phyloP scores from a whole-genome alignment of 257 asterid genomes.

The Primulina tabacum region DNA sequence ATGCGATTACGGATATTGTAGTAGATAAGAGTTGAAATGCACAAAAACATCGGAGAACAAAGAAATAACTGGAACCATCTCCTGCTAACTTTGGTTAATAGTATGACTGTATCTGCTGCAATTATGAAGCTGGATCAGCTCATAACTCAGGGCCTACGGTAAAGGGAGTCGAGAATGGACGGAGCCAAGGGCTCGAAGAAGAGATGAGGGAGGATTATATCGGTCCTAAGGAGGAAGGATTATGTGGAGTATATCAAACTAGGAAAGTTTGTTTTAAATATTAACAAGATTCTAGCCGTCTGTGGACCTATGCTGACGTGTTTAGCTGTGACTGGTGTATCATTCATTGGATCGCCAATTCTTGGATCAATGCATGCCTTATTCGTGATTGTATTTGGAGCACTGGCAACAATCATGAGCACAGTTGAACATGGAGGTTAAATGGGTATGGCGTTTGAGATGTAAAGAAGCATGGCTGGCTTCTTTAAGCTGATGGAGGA shows the following conservation, averaged over 20 bases:
- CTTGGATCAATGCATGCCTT: constrained; percentile 35
- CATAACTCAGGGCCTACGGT: constrained; percentile 16
- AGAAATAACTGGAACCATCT: background rate
- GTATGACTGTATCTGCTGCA: background rate
- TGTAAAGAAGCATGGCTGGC: constrained; percentile 76
- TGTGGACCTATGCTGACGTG: constrained; percentile 61
- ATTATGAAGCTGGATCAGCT: background rate
- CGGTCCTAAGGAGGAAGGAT: constrained; percentile 45
- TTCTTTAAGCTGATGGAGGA: constrained; percentile 63
- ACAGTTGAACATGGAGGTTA: constrained; percentile 71
- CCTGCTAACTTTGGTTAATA: background rate
- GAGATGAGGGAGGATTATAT: constrained; percentile 60
- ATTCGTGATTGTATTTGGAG: constrained; percentile 54
- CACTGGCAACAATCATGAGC: constrained; percentile 63
- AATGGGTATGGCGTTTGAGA: constrained; percentile 85
- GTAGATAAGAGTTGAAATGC: background rate
- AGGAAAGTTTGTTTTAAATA: constrained; percentile 22
- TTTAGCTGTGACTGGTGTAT: constrained; percentile 55
- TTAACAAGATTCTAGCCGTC: constrained; percentile 45
- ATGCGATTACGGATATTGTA: background rate
- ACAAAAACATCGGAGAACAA: background rate
- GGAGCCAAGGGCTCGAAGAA: constrained; percentile 49
- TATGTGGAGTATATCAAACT: background rate
- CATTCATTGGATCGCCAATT: constrained; percentile 31
- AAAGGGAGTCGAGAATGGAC: constrained; percentile 54